phyloP scores from a whole-genome alignment of 129 eudicot species.

The Pulicaria dysenterica region DNA sequence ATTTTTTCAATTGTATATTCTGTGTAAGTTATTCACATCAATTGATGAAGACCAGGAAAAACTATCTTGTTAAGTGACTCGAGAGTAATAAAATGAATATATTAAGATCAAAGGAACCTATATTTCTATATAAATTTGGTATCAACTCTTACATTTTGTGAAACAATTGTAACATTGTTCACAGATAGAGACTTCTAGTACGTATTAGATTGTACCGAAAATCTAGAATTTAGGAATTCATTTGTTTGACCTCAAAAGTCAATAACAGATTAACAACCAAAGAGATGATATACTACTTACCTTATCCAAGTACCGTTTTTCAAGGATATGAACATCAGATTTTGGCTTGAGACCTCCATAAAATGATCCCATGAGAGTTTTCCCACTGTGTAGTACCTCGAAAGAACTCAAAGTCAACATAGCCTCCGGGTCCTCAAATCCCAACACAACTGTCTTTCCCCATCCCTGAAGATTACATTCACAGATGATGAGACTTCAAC shows the following conservation, averaged over 20 bases:
- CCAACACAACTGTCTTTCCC: conserved; percentile 77
- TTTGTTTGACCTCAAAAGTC: conserved; percentile 19
- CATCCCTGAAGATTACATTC: conserved; percentile 59
- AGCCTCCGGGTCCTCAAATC: conserved; percentile 63
- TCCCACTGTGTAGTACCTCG: conserved; percentile 55
- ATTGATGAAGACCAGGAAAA: neutral
- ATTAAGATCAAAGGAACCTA: neutral
- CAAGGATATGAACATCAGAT: conserved; percentile 60
- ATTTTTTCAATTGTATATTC: neutral
- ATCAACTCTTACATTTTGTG: neutral
- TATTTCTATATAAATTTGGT: neutral
- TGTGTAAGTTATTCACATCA: neutral
- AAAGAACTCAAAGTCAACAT: conserved; percentile 46
- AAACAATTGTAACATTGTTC: neutral
- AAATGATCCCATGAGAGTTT: conserved; percentile 53
- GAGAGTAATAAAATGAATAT: neutral
- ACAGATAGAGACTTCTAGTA: neutral
- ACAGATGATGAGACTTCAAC: too few species aligned
- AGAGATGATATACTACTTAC: conserved; percentile 25
- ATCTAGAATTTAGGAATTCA: neutral
- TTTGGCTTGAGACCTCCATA: conserved; percentile 84
- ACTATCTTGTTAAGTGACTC: neutral
- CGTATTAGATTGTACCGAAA: neutral
- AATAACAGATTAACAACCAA: neutral
- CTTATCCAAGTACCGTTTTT: conserved; percentile 64